Percentiles rank a stretch among this genome's conserved stretches.
phyloP scores from a whole-genome alignment of 129 eudicot species.

The Rutidosis leptorrhynchoides region DNA sequence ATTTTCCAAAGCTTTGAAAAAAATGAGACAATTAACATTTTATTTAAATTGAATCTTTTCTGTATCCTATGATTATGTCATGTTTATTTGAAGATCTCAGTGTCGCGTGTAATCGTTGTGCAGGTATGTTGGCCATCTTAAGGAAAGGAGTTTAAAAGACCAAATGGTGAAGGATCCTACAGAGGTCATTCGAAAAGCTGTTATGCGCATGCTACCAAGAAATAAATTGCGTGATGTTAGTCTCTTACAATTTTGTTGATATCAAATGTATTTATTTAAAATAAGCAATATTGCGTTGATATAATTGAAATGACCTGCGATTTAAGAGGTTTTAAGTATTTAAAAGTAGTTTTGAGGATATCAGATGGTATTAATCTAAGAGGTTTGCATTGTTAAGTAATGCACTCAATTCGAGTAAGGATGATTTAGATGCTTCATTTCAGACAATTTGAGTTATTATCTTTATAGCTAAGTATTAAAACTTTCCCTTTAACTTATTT shows the following conservation, averaged over 20 bases:
- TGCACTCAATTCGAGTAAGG: too few species aligned
- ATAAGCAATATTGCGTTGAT: neutral
- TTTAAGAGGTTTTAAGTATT: neutral
- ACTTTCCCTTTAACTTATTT: neutral
- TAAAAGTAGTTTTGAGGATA: neutral
- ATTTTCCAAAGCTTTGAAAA: neutral
- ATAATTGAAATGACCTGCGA: neutral
- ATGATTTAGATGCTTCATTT: neutral
- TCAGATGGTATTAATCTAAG: neutral
- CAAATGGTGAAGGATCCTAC: conserved; percentile 94
- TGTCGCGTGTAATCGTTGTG: conserved; percentile 2
- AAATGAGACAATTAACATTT: neutral
- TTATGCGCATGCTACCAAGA: conserved; percentile 89
- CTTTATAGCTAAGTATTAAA: neutral
- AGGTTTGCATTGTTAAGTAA: neutral
- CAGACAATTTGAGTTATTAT: neutral
- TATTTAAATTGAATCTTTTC: neutral
- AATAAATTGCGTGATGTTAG: conserved; percentile 95
- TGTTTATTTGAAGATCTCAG: conserved; percentile 14
- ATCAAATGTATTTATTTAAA: neutral
- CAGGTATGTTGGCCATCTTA: conserved; percentile 86
- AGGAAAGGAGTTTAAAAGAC: conserved; percentile 88
- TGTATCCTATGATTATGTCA: neutral
- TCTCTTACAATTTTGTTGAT: neutral
- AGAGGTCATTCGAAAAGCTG: conserved; percentile 98